A percentile compares a stretch with the other conserved stretches of the same genome.
phyloP scores from a whole-genome alignment of 768 basidiomycete species.

The Fomitopsis pulvina region DNA sequence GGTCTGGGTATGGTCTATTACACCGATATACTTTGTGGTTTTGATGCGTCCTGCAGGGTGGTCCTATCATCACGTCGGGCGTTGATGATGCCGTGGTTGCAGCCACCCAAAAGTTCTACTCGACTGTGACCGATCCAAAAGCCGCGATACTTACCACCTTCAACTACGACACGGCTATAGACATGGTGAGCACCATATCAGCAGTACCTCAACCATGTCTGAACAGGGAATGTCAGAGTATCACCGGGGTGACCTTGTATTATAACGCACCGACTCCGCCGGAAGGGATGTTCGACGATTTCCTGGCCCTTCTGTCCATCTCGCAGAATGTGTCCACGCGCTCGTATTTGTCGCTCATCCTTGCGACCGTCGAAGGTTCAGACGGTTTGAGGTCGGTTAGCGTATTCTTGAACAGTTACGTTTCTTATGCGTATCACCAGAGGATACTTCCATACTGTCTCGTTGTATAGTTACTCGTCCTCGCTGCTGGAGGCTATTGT shows the following conservation, averaged over 20 bases:
- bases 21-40: background rate
- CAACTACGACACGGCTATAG: slow-evolving; percentile 23
- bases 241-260: slow-evolving; percentile 34
- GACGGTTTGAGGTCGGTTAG: background rate
- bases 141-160: slow-evolving; percentile 43
- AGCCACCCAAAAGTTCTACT: slow-evolving; percentile 36
- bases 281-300: slow-evolving; percentile 43
- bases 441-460: slow-evolving; percentile 35
- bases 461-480: slow-evolving; percentile 31
- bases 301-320: slow-evolving; percentile 39
- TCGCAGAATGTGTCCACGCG: slow-evolving; percentile 33
- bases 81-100: slow-evolving; percentile 19
- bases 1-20: slow-evolving; percentile 45
- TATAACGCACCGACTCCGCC: slow-evolving; percentile 51
- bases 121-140: slow-evolving; percentile 41
- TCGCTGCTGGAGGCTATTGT: slow-evolving; percentile 33
- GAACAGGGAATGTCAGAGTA: slow-evolving; percentile 1
- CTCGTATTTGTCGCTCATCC: slow-evolving; percentile 35
- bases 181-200: slow-evolving; percentile 24
- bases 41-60: slow-evolving; percentile 34
- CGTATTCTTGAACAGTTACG: background rate
- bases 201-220: too few species aligned
- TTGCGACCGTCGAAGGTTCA: slow-evolving; percentile 19
- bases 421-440: background rate
- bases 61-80: slow-evolving; percentile 29